Conservation (phyloP, 306 rosid species). For the Prunus mira region DNA sequence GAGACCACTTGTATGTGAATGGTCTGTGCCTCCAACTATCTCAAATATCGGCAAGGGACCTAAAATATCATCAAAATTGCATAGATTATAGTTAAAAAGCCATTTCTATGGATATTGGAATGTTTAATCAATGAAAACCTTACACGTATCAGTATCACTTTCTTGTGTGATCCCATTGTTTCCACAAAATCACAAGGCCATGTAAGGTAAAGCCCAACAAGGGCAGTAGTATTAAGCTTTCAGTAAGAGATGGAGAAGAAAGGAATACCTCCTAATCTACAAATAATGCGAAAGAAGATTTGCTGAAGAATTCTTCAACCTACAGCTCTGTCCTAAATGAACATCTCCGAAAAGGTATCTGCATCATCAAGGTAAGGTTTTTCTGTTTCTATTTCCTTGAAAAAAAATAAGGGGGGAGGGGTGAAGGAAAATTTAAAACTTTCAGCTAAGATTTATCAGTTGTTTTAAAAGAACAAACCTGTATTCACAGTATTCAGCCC, state of each 20-base stretch:
- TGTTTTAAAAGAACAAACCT: slow-evolving; percentile 44
- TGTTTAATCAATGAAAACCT: background rate
- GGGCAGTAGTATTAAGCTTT: background rate
- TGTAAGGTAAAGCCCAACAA: background rate
- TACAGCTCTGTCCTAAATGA: slow-evolving; percentile 98
- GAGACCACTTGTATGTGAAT: background rate
- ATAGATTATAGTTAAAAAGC: background rate
- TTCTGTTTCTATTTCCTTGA: no score
- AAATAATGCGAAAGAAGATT: slow-evolving; percentile 60
- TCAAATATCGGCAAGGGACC: slow-evolving; percentile 12
- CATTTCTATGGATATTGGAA: background rate
- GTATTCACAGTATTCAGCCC: slow-evolving; percentile 94
- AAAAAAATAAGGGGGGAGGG: background rate
- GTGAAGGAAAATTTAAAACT: background rate
- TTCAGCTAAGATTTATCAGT: background rate
- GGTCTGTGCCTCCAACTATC: slow-evolving; percentile 1
- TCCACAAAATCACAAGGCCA: background rate
- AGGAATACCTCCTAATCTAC: slow-evolving; percentile 58
- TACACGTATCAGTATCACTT: background rate
- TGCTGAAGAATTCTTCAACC: slow-evolving; percentile 63
- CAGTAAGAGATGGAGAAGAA: slow-evolving; percentile 7
- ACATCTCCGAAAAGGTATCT: slow-evolving; percentile 97
- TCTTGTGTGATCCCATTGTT: background rate
- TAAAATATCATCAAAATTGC: slow-evolving; percentile 14
- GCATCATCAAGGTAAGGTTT: slow-evolving; percentile 16